Evolutionary conservation across 139 green algal species (phyloP).

Genomic region (Haematococcus lacustris): DNA sequence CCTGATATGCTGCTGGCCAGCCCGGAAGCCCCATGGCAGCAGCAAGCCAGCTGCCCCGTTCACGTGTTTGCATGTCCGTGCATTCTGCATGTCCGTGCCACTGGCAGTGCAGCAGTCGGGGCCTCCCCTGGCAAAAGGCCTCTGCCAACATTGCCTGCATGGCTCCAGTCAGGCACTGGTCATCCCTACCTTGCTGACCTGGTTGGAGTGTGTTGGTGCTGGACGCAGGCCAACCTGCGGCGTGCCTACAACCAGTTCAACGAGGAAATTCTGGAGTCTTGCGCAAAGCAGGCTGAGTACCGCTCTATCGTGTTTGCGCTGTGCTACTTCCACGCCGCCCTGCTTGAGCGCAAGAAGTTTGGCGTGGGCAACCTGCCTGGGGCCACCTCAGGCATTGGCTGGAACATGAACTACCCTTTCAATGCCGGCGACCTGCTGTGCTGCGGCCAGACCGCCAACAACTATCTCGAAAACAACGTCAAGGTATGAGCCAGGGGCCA

Average conservation of each 20-base stretch:
- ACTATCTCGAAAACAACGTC: conserved; percentile 85
- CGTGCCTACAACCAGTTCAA: conserved; percentile 74
- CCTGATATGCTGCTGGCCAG: too few relatives aligned
- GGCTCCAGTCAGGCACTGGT: too few relatives aligned
- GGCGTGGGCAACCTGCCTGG: conserved; percentile 81
- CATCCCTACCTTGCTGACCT: too few relatives aligned
- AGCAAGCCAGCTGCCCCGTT: too few relatives aligned
- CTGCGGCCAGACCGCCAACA: conserved; percentile 74
- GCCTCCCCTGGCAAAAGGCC: too few relatives aligned
- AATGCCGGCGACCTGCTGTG: conserved; percentile 85
- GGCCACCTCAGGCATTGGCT: conserved; percentile 72
- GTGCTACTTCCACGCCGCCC: conserved; percentile 83
- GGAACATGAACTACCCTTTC: conserved; percentile 97
- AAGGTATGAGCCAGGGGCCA: conserved; percentile 45
- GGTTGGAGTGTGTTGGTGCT: not conserved
- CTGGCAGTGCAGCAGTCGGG: too few relatives aligned
- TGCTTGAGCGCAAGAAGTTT: conserved; percentile 93
- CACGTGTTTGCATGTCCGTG: too few relatives aligned
- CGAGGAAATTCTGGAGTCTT: conserved; percentile 83
- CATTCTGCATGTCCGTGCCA: too few relatives aligned
- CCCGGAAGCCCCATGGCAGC: too few relatives aligned
- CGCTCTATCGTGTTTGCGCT: conserved; percentile 82
- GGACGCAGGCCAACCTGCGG: conserved; percentile 54
- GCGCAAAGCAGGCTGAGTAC: conserved; percentile 78
- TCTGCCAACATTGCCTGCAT: too few relatives aligned